phyloP scores from a whole-genome alignment of 352 stramenopile genomes.

The Aphanomyces astaci region DNA sequence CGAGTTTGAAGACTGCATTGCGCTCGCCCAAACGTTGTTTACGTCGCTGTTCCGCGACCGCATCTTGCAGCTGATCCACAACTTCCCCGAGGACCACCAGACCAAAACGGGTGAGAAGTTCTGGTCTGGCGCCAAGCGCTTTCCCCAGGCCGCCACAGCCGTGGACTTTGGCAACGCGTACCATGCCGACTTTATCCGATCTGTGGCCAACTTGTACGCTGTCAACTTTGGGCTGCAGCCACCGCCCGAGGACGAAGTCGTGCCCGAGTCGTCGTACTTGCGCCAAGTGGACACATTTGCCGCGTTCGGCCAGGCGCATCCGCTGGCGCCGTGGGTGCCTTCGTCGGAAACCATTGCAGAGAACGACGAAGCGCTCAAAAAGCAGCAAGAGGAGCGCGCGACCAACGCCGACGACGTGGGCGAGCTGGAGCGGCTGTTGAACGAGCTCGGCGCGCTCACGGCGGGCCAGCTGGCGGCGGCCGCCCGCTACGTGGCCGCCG shows the following conservation, averaged over 20 bases:
- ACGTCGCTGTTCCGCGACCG: slow-evolving; percentile 79
- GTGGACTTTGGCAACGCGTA: slow-evolving; percentile 57
- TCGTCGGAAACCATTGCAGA: slow-evolving; percentile 74
- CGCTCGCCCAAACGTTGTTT: slow-evolving; percentile 65
- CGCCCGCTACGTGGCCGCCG: slow-evolving; percentile 52
- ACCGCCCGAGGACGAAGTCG: slow-evolving; percentile 52
- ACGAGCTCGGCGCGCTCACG: slow-evolving; percentile 56
- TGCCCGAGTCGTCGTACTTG: slow-evolving; percentile 80
- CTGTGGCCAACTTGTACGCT: slow-evolving; percentile 69
- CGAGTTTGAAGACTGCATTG: slow-evolving; percentile 65
- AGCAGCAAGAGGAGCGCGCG: slow-evolving; percentile 57
- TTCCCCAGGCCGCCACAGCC: slow-evolving; percentile 52
- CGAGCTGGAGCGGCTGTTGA: slow-evolving; percentile 57
- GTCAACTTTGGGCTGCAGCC: slow-evolving; percentile 71
- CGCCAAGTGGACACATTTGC: slow-evolving; percentile 56
- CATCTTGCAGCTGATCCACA: slow-evolving; percentile 81
- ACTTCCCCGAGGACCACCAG: slow-evolving; percentile 76
- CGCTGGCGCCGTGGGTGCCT: slow-evolving; percentile 49
- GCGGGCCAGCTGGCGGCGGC: slow-evolving; percentile 34
- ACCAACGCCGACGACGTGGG: slow-evolving; percentile 53
- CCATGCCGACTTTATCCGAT: slow-evolving; percentile 71
- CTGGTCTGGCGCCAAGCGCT: slow-evolving; percentile 80
- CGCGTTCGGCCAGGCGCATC: slow-evolving; percentile 36
- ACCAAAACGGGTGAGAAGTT: slow-evolving; percentile 77
- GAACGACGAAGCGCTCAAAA: slow-evolving; percentile 54